Evolutionary conservation across 2,329 filamentous ascomycete genomes (phyloP).

Genomic region (Pseudovirgaria hyperparasitica): DNA sequence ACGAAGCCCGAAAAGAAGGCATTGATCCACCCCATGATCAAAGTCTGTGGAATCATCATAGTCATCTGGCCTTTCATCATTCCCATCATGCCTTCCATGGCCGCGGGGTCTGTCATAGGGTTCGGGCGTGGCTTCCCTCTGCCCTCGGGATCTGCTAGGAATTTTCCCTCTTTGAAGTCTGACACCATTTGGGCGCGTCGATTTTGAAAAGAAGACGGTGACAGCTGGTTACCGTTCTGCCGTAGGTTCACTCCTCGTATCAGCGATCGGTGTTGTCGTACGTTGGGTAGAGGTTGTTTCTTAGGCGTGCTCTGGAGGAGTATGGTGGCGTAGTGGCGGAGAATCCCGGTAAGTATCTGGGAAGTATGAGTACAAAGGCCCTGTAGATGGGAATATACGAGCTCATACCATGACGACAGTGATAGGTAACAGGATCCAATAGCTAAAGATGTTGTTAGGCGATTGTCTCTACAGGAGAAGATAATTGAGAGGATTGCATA

Average conservation of each 20-base stretch:
- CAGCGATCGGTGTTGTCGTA: conserved; percentile 75
- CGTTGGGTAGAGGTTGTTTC: conserved; percentile 58
- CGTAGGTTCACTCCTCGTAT: conserved; percentile 76
- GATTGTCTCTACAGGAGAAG: not conserved
- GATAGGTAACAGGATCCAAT: conserved; percentile 98
- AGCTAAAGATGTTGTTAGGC: conserved; percentile 42
- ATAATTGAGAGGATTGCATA: conserved; percentile 34
- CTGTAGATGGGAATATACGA: not conserved
- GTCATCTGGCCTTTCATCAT: conserved; percentile 99
- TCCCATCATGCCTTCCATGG: conserved; percentile 99
- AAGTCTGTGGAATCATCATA: conserved; percentile 97
- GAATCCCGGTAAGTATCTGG: conserved; percentile 79
- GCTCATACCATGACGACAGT: conserved; percentile 77
- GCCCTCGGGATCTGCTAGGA: conserved; percentile 76
- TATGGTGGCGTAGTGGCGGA: conserved; percentile 93
- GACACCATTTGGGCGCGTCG: conserved; percentile 72
- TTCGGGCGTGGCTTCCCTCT: conserved; percentile 82
- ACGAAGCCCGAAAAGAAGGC: conserved; percentile 98
- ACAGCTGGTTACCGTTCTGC: conserved; percentile 67
- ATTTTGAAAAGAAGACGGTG: conserved; percentile 60
- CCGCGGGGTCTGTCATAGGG: conserved; percentile 86
- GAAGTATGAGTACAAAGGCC: conserved; percentile 7
- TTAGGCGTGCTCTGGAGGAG: conserved; percentile 79
- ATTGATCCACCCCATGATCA: conserved; percentile 99
- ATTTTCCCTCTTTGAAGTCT: conserved; percentile 74